These are phyloP conservation scores for Pseudoneurospora amorphoporcata DNA, from an alignment of 495 filamentous ascomycete species.

Conservation along the genomic window DNA sequence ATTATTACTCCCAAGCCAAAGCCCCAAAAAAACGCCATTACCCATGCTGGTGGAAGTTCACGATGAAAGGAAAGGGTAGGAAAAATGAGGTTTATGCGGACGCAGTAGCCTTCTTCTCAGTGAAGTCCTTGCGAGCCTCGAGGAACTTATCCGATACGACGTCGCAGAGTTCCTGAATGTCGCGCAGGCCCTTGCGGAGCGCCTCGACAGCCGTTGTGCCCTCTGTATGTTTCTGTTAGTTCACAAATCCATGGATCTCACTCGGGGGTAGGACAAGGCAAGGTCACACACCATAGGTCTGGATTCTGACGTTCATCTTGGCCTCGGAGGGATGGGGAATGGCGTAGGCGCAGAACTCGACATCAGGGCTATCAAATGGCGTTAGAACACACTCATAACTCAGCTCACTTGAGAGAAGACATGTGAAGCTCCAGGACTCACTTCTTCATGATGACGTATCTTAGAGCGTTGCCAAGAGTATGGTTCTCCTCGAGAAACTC, in stretches of 20 bases:
- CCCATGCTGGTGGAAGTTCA: constrained; percentile 1
- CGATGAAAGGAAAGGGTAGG: not conserved
- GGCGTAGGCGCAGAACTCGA: constrained; percentile 96
- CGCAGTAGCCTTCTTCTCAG: constrained; percentile 15
- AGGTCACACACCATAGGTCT: constrained; percentile 70
- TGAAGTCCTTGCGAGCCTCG: constrained; percentile 52
- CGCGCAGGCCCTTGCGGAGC: constrained; percentile 77
- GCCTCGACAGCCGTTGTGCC: constrained; percentile 71
- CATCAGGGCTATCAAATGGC: constrained; percentile 56
- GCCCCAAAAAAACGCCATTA: constrained; percentile 17
- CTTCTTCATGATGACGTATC: constrained; percentile 99
- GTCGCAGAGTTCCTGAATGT: constrained; percentile 84
- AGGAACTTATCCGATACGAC: constrained; percentile 82
- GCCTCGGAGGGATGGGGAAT: constrained; percentile 94
- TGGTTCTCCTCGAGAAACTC: constrained; percentile 89
- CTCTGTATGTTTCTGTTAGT: constrained; percentile 37
- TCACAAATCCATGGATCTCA: not conserved
- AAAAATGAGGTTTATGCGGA: not conserved
- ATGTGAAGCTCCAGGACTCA: constrained; percentile 23
- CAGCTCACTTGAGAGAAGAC: not conserved
- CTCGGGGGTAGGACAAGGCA: not conserved
- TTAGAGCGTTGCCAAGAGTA: constrained; percentile 85
- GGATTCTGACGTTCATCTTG: constrained; percentile 94
- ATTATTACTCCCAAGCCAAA: constrained; percentile 2
- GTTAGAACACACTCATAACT: not conserved